Conservation (phyloP, 202 grass and related monocot genomes). For the Schoenoplectus triqueter region DNA sequence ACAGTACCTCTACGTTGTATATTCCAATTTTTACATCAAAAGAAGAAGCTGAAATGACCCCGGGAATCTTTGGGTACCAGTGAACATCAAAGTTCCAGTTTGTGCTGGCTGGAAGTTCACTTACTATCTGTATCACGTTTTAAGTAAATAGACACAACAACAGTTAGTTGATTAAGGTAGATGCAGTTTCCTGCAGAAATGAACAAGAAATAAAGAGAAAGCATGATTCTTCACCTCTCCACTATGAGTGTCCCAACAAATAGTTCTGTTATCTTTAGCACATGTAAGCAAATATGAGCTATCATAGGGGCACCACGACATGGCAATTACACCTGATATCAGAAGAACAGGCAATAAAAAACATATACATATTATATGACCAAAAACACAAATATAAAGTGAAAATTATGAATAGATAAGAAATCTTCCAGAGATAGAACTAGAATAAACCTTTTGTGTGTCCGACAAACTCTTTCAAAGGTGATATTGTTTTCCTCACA, state of each 20-base stretch:
- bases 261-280: slow-evolving; percentile 99
- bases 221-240: slow-evolving; percentile 69
- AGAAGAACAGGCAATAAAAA: slow-evolving; percentile 32
- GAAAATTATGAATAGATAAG: slow-evolving; percentile 28
- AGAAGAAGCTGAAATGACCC: slow-evolving; percentile 90
- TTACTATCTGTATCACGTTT: slow-evolving; percentile 69
- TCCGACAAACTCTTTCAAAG: slow-evolving; percentile 93
- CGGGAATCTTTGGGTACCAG: slow-evolving; percentile 95
- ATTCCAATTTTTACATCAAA: slow-evolving; percentile 94
- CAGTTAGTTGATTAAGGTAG: slow-evolving; percentile 27
- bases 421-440: slow-evolving; percentile 1
- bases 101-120: slow-evolving; percentile 83
- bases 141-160: slow-evolving; percentile 26
- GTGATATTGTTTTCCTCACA: slow-evolving; percentile 97
- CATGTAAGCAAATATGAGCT: slow-evolving; percentile 97
- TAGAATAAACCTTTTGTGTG: slow-evolving; percentile 89
- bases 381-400: slow-evolving; percentile 23
- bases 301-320: slow-evolving; percentile 99
- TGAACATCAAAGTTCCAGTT: slow-evolving; percentile 97
- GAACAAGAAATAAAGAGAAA: slow-evolving; percentile 25
- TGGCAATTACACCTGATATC: slow-evolving; percentile 87
- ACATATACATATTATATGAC: slow-evolving; percentile 19
- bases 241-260: slow-evolving; percentile 97
- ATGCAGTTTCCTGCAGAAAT: slow-evolving; percentile 18
- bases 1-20: slow-evolving; percentile 87